Conservation (phyloP, 2,329 filamentous ascomycete genomes). For the Monosporascus sp. region DNA sequence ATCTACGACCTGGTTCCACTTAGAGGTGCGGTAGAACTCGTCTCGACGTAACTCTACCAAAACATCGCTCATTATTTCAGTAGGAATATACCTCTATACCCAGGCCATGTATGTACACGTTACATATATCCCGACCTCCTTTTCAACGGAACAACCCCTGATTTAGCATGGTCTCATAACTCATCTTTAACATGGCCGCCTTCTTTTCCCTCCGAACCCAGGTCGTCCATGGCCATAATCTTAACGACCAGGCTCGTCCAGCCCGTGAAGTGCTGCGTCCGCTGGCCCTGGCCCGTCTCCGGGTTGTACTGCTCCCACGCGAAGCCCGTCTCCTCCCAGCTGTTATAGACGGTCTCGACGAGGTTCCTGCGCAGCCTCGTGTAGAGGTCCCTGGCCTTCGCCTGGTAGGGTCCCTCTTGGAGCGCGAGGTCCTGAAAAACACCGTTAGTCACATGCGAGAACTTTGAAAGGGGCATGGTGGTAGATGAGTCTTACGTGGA, state of each 20-base stretch:
- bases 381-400: slow-evolving; percentile 69
- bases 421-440: slow-evolving; percentile 55
- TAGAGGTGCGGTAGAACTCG: too few relatives aligned
- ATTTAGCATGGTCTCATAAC: slow-evolving; percentile 29
- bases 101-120: neutral
- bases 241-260: slow-evolving; percentile 99
- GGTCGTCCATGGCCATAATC: slow-evolving; percentile 89
- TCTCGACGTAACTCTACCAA: too few relatives aligned
- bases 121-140: neutral
- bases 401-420: slow-evolving; percentile 61
- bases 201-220: slow-evolving; percentile 28
- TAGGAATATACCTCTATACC: too few relatives aligned
- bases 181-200: slow-evolving; percentile 38
- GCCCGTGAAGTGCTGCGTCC: slow-evolving; percentile 95
- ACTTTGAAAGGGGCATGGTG: neutral
- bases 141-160: neutral
- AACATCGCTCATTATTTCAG: too few relatives aligned
- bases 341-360: slow-evolving; percentile 80
- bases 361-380: slow-evolving; percentile 73
- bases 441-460: slow-evolving; percentile 7
- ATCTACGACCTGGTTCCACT: too few relatives aligned
- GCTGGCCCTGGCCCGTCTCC: slow-evolving; percentile 85
- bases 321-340: slow-evolving; percentile 88
- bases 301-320: slow-evolving; percentile 99
- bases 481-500: slow-evolving; percentile 54